These are phyloP conservation scores for Arthrobotrys pseudoclavata DNA, from an alignment of 2,329 filamentous ascomycete species.

Conservation along the genomic window DNA sequence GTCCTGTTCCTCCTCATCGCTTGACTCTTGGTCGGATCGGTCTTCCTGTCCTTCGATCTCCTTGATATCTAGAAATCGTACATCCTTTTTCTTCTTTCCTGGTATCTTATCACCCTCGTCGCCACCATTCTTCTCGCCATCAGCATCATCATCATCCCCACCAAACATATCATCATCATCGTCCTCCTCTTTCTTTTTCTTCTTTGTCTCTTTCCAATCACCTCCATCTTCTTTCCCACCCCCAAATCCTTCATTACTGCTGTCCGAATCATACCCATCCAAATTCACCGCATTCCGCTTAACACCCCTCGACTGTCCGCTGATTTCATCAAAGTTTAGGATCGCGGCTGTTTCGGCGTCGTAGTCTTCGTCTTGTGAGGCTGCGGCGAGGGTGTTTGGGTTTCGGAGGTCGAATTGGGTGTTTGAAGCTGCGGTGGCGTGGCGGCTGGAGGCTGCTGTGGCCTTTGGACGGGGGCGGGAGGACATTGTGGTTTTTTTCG, in stretches of 20 bases:
- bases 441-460: constrained; percentile 42
- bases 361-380: constrained; percentile 68
- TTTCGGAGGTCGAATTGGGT: constrained; percentile 89
- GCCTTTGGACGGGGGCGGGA: constrained; percentile 48
- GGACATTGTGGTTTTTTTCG: constrained; percentile 11
- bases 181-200: constrained; percentile 72
- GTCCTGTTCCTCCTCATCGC: constrained; percentile 76
- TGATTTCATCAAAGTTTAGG: constrained; percentile 93
- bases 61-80: constrained; percentile 73
- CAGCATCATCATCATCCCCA: constrained; percentile 70
- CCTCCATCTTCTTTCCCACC: constrained; percentile 75
- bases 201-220: constrained; percentile 65
- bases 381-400: constrained; percentile 88
- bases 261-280: constrained; percentile 95
- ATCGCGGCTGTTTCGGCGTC: constrained; percentile 72
- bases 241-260: constrained; percentile 87
- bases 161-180: constrained; percentile 68
- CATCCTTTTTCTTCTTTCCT: constrained; percentile 69
- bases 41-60: constrained; percentile 85
- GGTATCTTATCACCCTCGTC: constrained; percentile 61
- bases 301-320: constrained; percentile 77
- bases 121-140: constrained; percentile 71
- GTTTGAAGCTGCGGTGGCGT: constrained; percentile 60
- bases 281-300: constrained; percentile 96
- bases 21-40: constrained; percentile 68